Evolutionary conservation across 176 grass and related monocot genomes (phyloP).

Genomic region (Triticum timopheevii): DNA sequence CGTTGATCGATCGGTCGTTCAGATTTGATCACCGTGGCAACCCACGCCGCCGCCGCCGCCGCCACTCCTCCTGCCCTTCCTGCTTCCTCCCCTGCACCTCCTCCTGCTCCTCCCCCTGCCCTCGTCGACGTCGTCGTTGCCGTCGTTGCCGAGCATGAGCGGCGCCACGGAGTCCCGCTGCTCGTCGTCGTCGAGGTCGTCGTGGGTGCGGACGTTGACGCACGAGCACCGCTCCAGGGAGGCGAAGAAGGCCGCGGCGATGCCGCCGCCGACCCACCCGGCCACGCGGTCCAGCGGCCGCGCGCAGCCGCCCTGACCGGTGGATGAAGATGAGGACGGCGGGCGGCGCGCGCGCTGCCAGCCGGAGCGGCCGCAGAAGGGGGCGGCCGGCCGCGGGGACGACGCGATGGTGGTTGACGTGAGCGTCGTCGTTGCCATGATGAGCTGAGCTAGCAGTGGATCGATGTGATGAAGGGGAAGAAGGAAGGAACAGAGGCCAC

Average conservation of each 20-base stretch:
- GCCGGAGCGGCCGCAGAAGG: slow-evolving; percentile 32
- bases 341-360: slow-evolving; percentile 26
- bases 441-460: not conserved
- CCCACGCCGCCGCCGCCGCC: not conserved
- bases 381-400: slow-evolving; percentile 15
- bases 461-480: not conserved
- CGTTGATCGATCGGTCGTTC: not conserved
- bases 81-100: slow-evolving; percentile 16
- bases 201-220: slow-evolving; percentile 64
- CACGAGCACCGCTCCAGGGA: slow-evolving; percentile 81
- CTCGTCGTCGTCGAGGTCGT: slow-evolving; percentile 66
- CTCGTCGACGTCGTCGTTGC: not conserved
- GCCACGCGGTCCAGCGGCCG: slow-evolving; percentile 60
- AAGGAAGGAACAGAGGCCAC: not conserved
- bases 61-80: slow-evolving; percentile 20
- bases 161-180: slow-evolving; percentile 43
- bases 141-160: slow-evolving; percentile 44
- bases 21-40: not conserved
- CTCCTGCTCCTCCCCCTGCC: not conserved
- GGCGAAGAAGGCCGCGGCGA: slow-evolving; percentile 73
- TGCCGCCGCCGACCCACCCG: slow-evolving; percentile 65
- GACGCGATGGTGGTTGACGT: slow-evolving; percentile 27
- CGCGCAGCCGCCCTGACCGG: slow-evolving; percentile 25
- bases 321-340: not conserved
- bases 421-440: slow-evolving; percentile 44